Base-by-base conservation (phyloP, 495 filamentous ascomycete species). In the Annulohypoxylon stygium region DNA sequence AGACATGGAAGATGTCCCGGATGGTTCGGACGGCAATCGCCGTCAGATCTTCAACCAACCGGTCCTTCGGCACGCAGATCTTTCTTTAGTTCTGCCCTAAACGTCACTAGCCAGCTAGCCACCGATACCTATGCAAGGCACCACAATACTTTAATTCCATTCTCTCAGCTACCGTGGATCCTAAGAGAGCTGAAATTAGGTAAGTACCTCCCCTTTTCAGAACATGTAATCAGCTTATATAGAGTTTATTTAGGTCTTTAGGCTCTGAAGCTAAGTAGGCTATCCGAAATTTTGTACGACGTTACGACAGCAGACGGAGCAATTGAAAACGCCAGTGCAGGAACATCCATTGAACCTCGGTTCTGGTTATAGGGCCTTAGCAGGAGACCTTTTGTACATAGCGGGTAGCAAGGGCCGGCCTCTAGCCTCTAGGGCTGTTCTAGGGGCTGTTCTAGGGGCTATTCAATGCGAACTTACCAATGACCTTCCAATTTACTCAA, bases 111-210 rank as follows among this genome's bases (percentile, higher is more conserved):
- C 41, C 33, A 39, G 11, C 48, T 54, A 63, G n/a, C 41, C 20
- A 33, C 11, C 39, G 51, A 64, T 68, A 69, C 65, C 20, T 74
- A 74, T 74, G 71, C 66, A 74, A 74, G 71, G 71, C 12, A 74
- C 71, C 71, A 66, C 66, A 53, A 25, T 65, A 74, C 61, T 53
- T 69, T 45, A 55, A 45, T 30, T 10, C 20, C 37, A 73, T 48
- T 53, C 39, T 25, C 16, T 50, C 39, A 66, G 57, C 62, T 43
- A 30, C 37, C 11, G 47, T 61, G 25, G 57, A 61, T 71, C 61
- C 48, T 61, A 71, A 18, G 25, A 11, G 8, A 71, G 69, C 36
- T 61, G 34, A 66, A 26, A 53, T 62, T 63, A 41, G 11, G 7
- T 20, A 73, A 30, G 58, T 64, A 73, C 41, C 53, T 33, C 14